These are phyloP conservation scores for Triticum turgidum DNA, from an alignment of 176 grass and related monocot species.

Conservation along the genomic window DNA sequence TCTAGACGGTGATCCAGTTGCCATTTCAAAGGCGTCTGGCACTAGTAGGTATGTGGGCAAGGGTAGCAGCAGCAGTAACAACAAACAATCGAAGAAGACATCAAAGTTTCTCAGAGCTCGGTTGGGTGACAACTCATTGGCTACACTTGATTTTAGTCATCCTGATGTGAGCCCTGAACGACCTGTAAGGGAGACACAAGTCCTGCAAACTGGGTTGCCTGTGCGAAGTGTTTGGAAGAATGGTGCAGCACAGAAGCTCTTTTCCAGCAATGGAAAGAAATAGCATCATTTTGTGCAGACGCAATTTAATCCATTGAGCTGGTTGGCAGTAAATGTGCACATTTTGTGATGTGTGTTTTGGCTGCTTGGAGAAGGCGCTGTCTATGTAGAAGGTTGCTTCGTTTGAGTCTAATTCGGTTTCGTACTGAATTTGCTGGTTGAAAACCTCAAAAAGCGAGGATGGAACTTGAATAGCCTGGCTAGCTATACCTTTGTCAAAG, in stretches of 20 bases:
- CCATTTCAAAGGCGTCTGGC: conserved; percentile 17
- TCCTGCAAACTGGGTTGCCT: conserved; percentile 27
- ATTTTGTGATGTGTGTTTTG: conserved; percentile 21
- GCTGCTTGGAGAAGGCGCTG: neutral
- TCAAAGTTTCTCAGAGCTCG: conserved; percentile 70
- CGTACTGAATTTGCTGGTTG: neutral
- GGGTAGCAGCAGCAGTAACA: conserved; percentile 13
- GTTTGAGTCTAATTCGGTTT: neutral
- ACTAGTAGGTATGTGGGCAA: conserved; percentile 1
- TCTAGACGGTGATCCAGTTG: conserved; percentile 15
- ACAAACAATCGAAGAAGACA: conserved; percentile 55
- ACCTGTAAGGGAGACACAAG: conserved; percentile 29
- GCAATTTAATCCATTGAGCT: neutral
- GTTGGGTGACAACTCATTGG: conserved; percentile 59
- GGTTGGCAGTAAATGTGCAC: neutral
- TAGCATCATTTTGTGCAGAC: conserved; percentile 26
- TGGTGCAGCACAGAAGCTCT: conserved; percentile 74
- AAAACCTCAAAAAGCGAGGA: neutral
- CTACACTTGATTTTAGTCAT: conserved; percentile 44
- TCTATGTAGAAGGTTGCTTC: neutral
- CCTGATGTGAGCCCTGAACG: conserved; percentile 36
- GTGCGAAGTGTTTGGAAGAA: conserved; percentile 76
- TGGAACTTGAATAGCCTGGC: neutral
- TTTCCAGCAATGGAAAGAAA: conserved; percentile 43
- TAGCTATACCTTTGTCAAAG: no score